Percentiles rank a stretch among this genome's conserved stretches.
Evolutionary conservation across 176 grass and related monocot genomes (phyloP).

Genomic region (Bolboschoenus planiculmis): DNA sequence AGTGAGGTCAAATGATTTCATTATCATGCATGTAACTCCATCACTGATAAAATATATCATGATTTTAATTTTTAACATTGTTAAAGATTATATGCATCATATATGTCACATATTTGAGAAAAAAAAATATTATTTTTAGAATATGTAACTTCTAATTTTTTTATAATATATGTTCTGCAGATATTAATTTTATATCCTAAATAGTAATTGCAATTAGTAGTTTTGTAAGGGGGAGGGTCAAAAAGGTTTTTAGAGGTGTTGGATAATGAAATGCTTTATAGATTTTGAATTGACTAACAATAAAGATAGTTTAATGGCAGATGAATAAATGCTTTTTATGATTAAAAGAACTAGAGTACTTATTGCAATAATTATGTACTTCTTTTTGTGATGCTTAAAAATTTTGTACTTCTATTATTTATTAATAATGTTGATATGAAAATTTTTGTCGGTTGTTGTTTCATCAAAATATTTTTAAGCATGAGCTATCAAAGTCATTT

Average conservation of each 20-base stretch:
- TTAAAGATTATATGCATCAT: too few relatives aligned
- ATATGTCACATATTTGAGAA: too few relatives aligned
- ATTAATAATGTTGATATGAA: not conserved
- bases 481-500: not conserved
- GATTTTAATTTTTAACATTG: too few relatives aligned
- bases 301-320: not conserved
- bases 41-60: too few relatives aligned
- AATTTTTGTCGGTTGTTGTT: not conserved
- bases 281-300: not conserved
- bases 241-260: not conserved
- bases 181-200: not conserved
- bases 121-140: too few relatives aligned
- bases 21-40: too few relatives aligned
- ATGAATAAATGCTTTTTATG: not conserved
- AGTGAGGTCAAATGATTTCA: too few relatives aligned
- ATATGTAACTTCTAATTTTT: not conserved
- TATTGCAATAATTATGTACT: not conserved
- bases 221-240: not conserved
- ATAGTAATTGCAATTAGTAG: not conserved
- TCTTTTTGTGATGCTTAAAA: not conserved
- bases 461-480: not conserved
- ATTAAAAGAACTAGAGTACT: not conserved
- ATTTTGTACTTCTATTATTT: not conserved
- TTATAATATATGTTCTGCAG: not conserved
- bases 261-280: not conserved